Percentiles rank a stretch among this genome's conserved stretches.
phyloP scores from a whole-genome alignment of 345 rosid genomes.

The Theobroma cacao region DNA sequence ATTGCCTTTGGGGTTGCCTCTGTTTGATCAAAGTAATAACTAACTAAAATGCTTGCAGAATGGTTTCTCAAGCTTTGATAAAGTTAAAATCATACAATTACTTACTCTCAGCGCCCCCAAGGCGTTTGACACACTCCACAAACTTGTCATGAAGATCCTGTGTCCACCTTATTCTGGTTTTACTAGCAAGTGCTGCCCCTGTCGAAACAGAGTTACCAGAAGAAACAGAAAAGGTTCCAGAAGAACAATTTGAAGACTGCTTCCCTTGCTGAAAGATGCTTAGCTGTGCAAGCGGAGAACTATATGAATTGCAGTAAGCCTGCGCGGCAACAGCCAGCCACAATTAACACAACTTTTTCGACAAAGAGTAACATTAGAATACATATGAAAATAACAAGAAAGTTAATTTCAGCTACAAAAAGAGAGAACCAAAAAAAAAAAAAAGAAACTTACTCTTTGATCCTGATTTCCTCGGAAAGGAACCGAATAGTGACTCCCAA shows the following conservation, averaged over 20 bases:
- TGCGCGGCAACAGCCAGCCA: neutral
- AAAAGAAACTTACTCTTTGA: conserved; percentile 41
- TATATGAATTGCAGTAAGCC: neutral
- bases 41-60: conserved; percentile 11
- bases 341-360: conserved; percentile 32
- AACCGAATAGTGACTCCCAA: conserved; percentile 14
- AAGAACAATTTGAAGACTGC: neutral
- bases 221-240: conserved; percentile 3
- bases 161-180: conserved; percentile 89
- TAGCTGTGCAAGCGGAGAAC: neutral
- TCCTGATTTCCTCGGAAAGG: conserved; percentile 45
- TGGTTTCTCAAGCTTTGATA: neutral
- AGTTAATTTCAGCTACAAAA: no score
- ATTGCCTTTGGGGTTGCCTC: conserved; percentile 95
- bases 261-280: neutral
- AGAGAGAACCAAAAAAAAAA: no score
- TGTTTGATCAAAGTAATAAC: conserved; percentile 21
- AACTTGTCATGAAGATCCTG: conserved; percentile 94
- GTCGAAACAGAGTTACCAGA: conserved; percentile 18
- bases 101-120: conserved; percentile 54
- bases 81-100: neutral
- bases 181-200: conserved; percentile 29
- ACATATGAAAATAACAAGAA: conserved; percentile 22
- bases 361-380: conserved; percentile 27
- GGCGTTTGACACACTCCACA: conserved; percentile 70